Base-by-base conservation (phyloP, 805 yeast species). In the Ogataea chonburiensis region DNA sequence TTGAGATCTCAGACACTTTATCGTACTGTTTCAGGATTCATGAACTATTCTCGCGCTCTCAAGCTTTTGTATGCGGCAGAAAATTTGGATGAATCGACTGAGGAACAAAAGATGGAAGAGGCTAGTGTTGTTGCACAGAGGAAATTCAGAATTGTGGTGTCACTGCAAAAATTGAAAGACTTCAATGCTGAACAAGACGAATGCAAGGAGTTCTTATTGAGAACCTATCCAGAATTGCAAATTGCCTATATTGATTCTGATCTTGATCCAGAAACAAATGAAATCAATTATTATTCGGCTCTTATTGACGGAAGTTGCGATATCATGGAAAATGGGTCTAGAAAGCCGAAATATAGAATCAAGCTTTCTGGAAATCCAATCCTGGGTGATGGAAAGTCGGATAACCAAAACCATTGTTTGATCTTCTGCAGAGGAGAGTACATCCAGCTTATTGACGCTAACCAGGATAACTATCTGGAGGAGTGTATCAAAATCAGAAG, bases 321-420 rank as follows among this genome's bases (percentile, higher is more conserved):
- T 38, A 67, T 81, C 32, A 51, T 73, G 31, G 79, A 71, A 30
- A 67, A 71, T 47, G 86, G 87, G 8, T 53, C 68, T 40, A 64
- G 83, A 45, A 65, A 67, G 40, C 86, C 86, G 19, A 76, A 77
- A 48, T 79, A 78, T 50, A 67, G 79, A 48, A 71, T 85, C 30
- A 74, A 67, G 48, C 67, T 85, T 28, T 79, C 89, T 10, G 94
- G 94, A 12, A 77, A 83, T 56, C 94, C 94, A 31, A 81, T 84
- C 36, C 68, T 85, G 42, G 94, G 94, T 31, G 93, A 84, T 57
- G 94, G 94, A 39, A 84, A 84, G 57, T 75, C 88, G 19, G 94
- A 85, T 60, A 85, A 85, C 53, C 94, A 85, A 55, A 85, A 85
- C 52, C 85, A 78, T 56, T 77, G 89, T 5, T 56, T 85, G 31